These are phyloP conservation scores for Ceriops tagal DNA, from an alignment of 345 rosid species.

Conservation along the genomic window DNA sequence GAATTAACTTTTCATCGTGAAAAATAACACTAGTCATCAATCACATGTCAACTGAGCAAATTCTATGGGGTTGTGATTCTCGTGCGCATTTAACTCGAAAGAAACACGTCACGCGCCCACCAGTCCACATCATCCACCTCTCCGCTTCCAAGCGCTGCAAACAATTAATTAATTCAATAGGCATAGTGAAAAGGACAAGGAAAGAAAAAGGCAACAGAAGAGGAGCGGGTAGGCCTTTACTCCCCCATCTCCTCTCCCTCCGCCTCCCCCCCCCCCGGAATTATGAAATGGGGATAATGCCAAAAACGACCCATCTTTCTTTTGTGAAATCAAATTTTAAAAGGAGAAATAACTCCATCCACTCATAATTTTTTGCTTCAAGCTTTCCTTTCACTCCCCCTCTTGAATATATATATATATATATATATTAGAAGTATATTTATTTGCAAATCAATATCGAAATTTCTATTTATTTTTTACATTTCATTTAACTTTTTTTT, in stretches of 20 bases:
- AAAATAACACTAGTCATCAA: neutral
- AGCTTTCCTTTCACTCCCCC: neutral
- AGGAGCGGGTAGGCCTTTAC: neutral
- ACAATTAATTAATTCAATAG: neutral
- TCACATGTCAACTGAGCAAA: no score
- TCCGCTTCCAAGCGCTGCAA: neutral
- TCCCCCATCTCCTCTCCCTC: neutral
- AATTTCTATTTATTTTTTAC: no score
- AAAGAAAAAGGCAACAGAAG: neutral
- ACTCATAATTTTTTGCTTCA: constrained; percentile 1
- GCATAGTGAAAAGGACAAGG: neutral
- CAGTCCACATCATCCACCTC: neutral
- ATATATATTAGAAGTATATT: no score
- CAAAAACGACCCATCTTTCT: neutral
- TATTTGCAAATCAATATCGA: no score
- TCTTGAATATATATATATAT: no score
- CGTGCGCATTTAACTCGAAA: no score
- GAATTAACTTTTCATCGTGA: neutral
- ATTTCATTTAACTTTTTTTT: no score
- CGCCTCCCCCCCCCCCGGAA: no score
- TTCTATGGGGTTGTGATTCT: no score
- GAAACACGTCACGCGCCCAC: no score
- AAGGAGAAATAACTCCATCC: no score
- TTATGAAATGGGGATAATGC: neutral
- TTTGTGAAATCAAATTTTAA: no score